Evolutionary conservation across 2,329 filamentous ascomycete genomes (phyloP), one percentile per base, ranked within the genome.

Genomic region (Cladosporium sp.): DNA sequence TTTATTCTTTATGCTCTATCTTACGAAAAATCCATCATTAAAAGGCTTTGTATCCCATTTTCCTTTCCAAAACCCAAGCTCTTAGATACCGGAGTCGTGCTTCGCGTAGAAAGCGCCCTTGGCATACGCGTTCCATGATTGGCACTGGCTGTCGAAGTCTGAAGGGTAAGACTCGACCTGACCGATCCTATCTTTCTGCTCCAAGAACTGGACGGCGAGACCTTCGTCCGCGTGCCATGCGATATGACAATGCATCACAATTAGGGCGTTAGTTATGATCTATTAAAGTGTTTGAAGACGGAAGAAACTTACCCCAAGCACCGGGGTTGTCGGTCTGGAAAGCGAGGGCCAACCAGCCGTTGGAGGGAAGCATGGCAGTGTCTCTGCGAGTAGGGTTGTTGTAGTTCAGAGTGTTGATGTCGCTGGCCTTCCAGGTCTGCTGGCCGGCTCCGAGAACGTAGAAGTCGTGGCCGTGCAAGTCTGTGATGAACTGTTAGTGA

Each of bases 291-390:
- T 50, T 34, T 34, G 34, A 50, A 15, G 25, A 50, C 11, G 34
- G 25, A 19, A 5, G 22, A 49, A 28, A 22, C 52, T 49, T 49
- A 56, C 52, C 51, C 75, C 76, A 78, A 1, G 74, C 70, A 5
- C 76, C 76, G 1, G 75, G 75, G 60, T 78, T 78, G 59, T 77
- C 72, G 25, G 70, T 73, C 58, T 70, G 64, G 61, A 76, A 77
- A 17, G 75, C 75, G 17, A 78, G 51, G 9, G 75, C 71, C 42
- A 78, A 60, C 66, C 72, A 76, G 1, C 75, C 75, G 49, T 61
- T 65, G 1, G 66, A 65, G 1, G 70, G 69, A 25, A 78, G 64
- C 69, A 75, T 72, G 1, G 74, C 73, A 3, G 72, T 71, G 60
- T 78, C 76, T 15, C 76, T 66, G 6, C 75, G 68, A 2, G 73